phyloP scores from a whole-genome alignment of 495 filamentous ascomycete species.

The Lasiosphaeris hirsuta region DNA sequence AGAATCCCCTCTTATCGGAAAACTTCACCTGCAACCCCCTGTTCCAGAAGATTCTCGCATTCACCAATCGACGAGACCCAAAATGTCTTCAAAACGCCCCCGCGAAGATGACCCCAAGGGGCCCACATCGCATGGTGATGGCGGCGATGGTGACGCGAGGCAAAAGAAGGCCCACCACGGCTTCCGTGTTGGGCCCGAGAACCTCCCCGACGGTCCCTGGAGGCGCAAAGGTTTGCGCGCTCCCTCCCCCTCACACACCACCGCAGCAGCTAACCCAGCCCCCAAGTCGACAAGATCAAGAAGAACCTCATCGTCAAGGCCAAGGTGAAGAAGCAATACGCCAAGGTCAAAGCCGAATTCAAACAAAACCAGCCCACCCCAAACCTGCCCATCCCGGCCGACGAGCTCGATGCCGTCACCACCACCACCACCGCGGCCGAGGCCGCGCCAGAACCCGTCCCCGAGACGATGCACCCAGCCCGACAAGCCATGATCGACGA shows the following conservation, averaged over 20 bases:
- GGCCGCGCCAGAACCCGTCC: too few species aligned
- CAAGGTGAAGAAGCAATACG: conserved; percentile 90
- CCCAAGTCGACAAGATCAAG: conserved; percentile 85
- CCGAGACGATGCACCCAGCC: conserved; percentile 58
- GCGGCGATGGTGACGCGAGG: conserved; percentile 28
- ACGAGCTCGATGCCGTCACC: conserved; percentile 5
- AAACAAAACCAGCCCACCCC: conserved; percentile 18
- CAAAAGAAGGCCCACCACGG: conserved; percentile 49
- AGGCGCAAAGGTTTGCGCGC: conserved; percentile 71
- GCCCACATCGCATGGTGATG: neutral
- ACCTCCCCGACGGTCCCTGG: conserved; percentile 89
- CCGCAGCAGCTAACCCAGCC: conserved; percentile 10
- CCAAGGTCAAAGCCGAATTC: conserved; percentile 69
- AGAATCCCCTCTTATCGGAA: conserved; percentile 7
- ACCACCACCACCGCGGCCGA: conserved; percentile 11
- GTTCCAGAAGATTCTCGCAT: neutral
- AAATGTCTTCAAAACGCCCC: conserved; percentile 64
- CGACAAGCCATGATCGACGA: conserved; percentile 51
- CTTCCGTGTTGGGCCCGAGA: conserved; percentile 79
- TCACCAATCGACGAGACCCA: conserved; percentile 14
- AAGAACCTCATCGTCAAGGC: conserved; percentile 85
- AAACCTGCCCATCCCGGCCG: conserved; percentile 6
- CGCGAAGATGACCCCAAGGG: conserved; percentile 46
- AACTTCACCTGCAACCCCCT: neutral
- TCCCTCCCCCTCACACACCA: neutral